phyloP scores from a whole-genome alignment of 2,329 filamentous ascomycete genomes.

The Claviceps pazoutovae region DNA sequence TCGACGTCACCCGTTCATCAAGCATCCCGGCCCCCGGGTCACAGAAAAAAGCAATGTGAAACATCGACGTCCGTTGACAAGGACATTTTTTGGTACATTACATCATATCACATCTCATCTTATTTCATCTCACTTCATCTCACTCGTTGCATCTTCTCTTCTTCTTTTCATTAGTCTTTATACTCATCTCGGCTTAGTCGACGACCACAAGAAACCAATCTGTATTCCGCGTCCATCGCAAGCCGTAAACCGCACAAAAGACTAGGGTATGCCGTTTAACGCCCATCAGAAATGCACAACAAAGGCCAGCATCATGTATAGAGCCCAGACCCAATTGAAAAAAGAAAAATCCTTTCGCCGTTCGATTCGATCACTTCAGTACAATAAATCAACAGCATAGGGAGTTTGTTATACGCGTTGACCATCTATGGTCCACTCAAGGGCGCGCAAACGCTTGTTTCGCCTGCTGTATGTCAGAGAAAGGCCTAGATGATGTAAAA shows the following conservation, averaged over 20 bases:
- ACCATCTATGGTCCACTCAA: conserved; percentile 6
- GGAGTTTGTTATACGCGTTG: background rate
- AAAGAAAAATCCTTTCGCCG: background rate
- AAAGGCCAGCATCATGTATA: conserved; percentile 3
- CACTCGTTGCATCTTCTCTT: too few relatives aligned
- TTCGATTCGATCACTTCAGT: background rate
- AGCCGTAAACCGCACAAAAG: conserved; percentile 8
- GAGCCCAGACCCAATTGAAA: background rate
- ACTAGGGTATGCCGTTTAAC: conserved; percentile 19
- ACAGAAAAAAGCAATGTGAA: too few relatives aligned
- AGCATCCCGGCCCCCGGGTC: too few relatives aligned
- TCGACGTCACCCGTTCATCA: too few relatives aligned
- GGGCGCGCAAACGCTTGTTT: conserved; percentile 19
- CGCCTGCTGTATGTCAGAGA: conserved; percentile 9
- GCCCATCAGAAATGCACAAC: conserved; percentile 21
- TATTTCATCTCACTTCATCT: too few relatives aligned
- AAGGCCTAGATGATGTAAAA: background rate
- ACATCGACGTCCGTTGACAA: too few relatives aligned
- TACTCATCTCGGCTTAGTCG: background rate
- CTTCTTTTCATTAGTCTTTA: conserved; percentile 1
- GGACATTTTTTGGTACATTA: too few relatives aligned
- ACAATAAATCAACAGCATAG: conserved; percentile 2
- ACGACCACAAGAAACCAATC: background rate
- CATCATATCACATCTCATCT: too few relatives aligned
- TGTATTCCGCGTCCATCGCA: background rate